Base-by-base conservation (phyloP, 495 filamentous ascomycete genomes). In the Lophium mytilinum region DNA sequence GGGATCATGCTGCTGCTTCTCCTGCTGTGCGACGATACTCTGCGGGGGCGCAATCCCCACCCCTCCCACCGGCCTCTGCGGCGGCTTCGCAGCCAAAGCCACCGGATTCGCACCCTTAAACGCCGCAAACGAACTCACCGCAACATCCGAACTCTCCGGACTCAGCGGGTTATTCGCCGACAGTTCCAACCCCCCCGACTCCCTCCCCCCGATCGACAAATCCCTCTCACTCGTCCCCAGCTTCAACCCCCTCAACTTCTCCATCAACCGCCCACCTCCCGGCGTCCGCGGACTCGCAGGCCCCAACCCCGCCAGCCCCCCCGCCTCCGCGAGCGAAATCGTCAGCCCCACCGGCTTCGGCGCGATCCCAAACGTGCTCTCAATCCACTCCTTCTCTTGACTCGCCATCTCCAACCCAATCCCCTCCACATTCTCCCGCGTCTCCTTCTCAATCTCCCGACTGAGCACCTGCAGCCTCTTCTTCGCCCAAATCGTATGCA, bases 401-500 rank as follows among this genome's bases (percentile, higher is more conserved):
- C 86, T 64, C 0, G 85, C 87, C 87, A 94, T 91, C 61, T 86
- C 81, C 46, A 91, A 71, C 4, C 85, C 88, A 19, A 94, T 79
- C 34, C 87, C 84, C 66, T 91, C 88, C 2, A 30, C 80, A 66
- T 92, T 92, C 24, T 71, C 76, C 60, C 69, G 70, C 60, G 80
- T 60, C 56, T 73, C 71, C 18, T 37, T 43, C 10, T 72, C 69
- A 45, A 74, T 72, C 58, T 74, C 71, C 24, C 49, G 48, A 47
- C 69, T 68, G 41, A 74, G 61, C 10, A 85, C 83, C 19, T 79
- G 81, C 19, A 92, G 72, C 14, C 88, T 76, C 68, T 86, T 83
- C 75, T 87, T 87, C 19, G 83, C 89, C 86, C 87, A 94, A 52
- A 87, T 82, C 9, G 87, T 90, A 65, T 92, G 88, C 55, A 92